These are phyloP conservation scores for Zygotorulaspora danielsina DNA, from an alignment of 805 yeast genomes.

Conservation along the genomic window DNA sequence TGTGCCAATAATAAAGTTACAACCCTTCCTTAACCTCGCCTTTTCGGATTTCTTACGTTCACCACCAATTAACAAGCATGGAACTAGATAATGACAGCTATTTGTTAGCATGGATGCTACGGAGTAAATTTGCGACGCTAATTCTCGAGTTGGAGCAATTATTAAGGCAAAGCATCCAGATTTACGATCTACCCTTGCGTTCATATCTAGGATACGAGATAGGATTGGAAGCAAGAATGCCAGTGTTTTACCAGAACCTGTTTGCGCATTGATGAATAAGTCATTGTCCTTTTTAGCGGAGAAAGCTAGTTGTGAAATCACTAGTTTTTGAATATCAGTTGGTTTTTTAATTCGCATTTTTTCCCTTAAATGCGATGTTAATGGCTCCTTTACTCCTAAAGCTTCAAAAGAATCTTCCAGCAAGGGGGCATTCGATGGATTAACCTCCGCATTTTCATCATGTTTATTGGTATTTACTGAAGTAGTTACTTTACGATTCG, in stretches of 20 bases:
- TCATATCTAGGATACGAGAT: slow-evolving; percentile 59
- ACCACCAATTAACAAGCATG: slow-evolving; percentile 96
- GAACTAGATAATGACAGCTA: slow-evolving; percentile 84
- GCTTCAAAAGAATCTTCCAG: slow-evolving; percentile 59
- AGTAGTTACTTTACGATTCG: slow-evolving; percentile 50
- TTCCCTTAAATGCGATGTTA: slow-evolving; percentile 52
- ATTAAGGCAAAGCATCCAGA: slow-evolving; percentile 87
- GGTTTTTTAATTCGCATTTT: slow-evolving; percentile 60
- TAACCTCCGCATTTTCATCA: slow-evolving; percentile 33
- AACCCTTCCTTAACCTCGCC: slow-evolving; percentile 93
- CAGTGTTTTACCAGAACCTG: slow-evolving; percentile 96
- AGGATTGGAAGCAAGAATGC: slow-evolving; percentile 83
- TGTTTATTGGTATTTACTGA: slow-evolving; percentile 37
- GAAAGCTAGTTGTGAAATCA: slow-evolving; percentile 65
- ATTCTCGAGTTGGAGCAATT: slow-evolving; percentile 90
- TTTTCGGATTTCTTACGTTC: slow-evolving; percentile 96
- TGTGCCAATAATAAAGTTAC: slow-evolving; percentile 91
- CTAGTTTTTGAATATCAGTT: slow-evolving; percentile 81
- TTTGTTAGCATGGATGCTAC: slow-evolving; percentile 70
- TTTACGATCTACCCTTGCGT: slow-evolving; percentile 46
- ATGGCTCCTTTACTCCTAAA: slow-evolving; percentile 56
- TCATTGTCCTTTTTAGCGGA: slow-evolving; percentile 49
- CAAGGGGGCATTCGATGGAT: slow-evolving; percentile 85
- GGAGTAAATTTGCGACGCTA: slow-evolving; percentile 83
- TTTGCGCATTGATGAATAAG: slow-evolving; percentile 89